Base-by-base conservation (phyloP, 495 filamentous ascomycete genomes). In the Talaromyces ruber region DNA sequence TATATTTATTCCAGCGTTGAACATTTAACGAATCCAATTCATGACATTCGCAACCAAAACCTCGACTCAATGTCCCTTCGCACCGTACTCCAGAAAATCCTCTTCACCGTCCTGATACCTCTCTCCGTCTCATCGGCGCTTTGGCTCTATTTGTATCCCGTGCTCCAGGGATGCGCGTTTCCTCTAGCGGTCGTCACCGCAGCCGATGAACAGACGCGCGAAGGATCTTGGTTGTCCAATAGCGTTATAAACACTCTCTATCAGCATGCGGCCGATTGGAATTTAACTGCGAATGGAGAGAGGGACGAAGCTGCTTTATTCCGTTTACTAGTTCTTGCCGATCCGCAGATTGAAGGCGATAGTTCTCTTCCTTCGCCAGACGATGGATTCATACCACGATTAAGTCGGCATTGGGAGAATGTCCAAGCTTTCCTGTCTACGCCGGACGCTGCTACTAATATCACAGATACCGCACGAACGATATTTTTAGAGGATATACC, bases 341-440 rank as follows among this genome's bases (percentile, higher is more conserved):
- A 98, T 76, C 94, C 94, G 1, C 94, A 98, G 70, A 82, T 98
- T 26, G 94, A 98, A 73, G 94, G 94, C 66, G 92, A 97, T 71
- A 90, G 89, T 14, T 90, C 89, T 3, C 85, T 97, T 30, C 83
- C 83, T 14, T 80, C 82, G 58, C 76, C 82, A 6, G 78, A 85
- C 45, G 78, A 84, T 63, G 80, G 83, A 60, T 72, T 81, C 28
- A 80, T 89, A 32, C 86, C 86, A 1, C 82, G 88, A 63, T 66
- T 85, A 24, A 68, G 70, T 25, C 77, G 72, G 64, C 79, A 87
- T 60, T 80, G 82, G 76, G 68, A 70, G 29, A 77, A 79, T 67
- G 66, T 81, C 58, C 75, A 72, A 11, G 76, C 61, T 58, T 53
- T 67, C 32, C 30, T 78, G 52, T 69, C 64, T 32, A 63, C 65